Evolutionary conservation across 2,329 filamentous ascomycete genomes (phyloP), one percentile per base, ranked within the genome.

Genomic region (Podosphaera xanthii): DNA sequence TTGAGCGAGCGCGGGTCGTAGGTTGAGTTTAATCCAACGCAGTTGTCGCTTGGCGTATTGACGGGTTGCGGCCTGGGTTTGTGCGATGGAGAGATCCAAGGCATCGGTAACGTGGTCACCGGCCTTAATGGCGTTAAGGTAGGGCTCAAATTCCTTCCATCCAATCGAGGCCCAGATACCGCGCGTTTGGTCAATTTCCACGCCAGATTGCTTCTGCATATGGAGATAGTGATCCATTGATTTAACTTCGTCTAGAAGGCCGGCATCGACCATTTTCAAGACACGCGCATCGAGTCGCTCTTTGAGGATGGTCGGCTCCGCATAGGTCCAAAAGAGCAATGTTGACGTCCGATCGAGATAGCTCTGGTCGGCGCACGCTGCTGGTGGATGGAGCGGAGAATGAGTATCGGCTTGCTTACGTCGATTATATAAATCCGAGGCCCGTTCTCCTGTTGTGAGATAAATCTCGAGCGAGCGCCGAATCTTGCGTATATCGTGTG

Each of bases 141-240:
- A 95, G 0, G 80, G 76, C 60, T 86, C 78, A 67, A 97, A 85
- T 68, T 98, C 88, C 69, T 94, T 96, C 71, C 89, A 96, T 0
- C 92, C 92, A 62, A 98, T 98, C 0, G 90, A 92, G 58, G 94
- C 86, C 89, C 91, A 98, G 50, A 98, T 94, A 0, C 92, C 94
- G 58, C 83, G 81, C 1, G 80, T 86, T 63, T 81, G 77, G 67
- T 97, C 88, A 1, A 92, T 71, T 0, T 70, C 63, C 1, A 74
- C 70, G 0, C 81, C 83, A 1, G 72, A 66, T 0, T 72, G 68
- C 55, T 73, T 68, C 59, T 76, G 70, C 3, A 70, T 64, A 14
- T 72, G 65, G 1, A 77, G 70, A 61, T 77, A 76, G 1, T 71
- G 67, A 10, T 73, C 72, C 65, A 86, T 75, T 0, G 69, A 71